Evolutionary conservation across 2,329 filamentous ascomycete species (phyloP), one percentile per base, ranked within the genome.

Genomic region (Hypoxylon rubiginosum): DNA sequence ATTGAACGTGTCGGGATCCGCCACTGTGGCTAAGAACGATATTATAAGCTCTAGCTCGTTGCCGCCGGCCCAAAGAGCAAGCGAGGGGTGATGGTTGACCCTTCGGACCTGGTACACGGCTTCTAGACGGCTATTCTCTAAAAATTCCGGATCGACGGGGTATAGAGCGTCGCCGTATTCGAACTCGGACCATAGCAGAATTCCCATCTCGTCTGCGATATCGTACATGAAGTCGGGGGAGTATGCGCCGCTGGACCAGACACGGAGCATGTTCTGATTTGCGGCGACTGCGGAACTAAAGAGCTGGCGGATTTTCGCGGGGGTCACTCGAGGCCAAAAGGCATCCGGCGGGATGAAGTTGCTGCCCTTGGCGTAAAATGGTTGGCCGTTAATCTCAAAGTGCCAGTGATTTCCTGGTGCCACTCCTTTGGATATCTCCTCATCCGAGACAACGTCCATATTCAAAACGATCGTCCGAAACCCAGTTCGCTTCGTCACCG

Each of bases 401-500:
- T 90, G 86, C 69, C 69, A 73, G 43, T 73, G 60, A 19, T 66
- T 67, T 2, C 87, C 87, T 88, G 74, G 82, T n/a, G 84, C 82
- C 64, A 89, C 84, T 1, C 88, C 86, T 62, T 81, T 78, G 0
- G 81, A 79, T 0, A 87, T 73, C 66, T 90, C 86, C 0, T 80
- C 80, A 0, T 85, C 79, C 0, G 85, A 85, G 24, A 90, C 84
- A 3, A 83, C 82, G 0, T 80, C 80, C 71, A 85, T 80, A 63
- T 90, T 89, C 17, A 89, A 78, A 6, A 89, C 83, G 48, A 90
- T 89, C 0, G 88, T 90, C 15, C 88, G 81, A 70, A 91, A 90
- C 0, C 88, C 88, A 24, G 86, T 82, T 6, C 86, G 81, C 72
- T 87, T 88, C 1, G 79, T 84, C 6, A 86, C 78, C 0, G 76